These are phyloP conservation scores for Talaromyces sp. DNA, from an alignment of 2,329 filamentous ascomycete genomes.

Conservation along the genomic window DNA sequence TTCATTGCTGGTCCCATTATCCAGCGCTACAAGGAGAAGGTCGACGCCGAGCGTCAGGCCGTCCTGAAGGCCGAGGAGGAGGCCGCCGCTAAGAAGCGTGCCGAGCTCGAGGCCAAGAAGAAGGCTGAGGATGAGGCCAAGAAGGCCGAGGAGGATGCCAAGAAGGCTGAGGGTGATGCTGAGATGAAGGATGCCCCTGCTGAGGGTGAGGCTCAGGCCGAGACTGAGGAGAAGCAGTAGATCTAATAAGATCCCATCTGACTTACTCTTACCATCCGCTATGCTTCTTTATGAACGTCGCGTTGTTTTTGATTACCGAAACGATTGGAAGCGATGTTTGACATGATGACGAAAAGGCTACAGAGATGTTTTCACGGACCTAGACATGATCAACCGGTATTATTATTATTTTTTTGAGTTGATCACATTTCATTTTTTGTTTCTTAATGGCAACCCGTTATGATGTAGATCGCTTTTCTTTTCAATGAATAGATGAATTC, in stretches of 20 bases:
- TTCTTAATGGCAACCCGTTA: constrained; percentile 27
- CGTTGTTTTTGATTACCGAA: background rate
- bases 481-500: constrained; percentile 30
- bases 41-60: constrained; percentile 81
- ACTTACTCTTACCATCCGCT: background rate
- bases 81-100: constrained; percentile 62
- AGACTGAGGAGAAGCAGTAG: constrained; percentile 40
- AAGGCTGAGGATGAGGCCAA: constrained; percentile 71
- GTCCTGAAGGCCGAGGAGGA: constrained; percentile 68
- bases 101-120: constrained; percentile 72
- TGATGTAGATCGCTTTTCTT: constrained; percentile 29
- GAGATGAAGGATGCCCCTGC: constrained; percentile 66
- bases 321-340: constrained; percentile 8
- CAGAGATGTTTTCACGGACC: constrained; percentile 28
- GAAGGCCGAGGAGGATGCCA: constrained; percentile 52
- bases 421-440: constrained; percentile 19
- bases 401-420: constrained; percentile 11
- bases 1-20: constrained; percentile 87
- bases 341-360: constrained; percentile 29
- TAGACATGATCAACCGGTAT: constrained; percentile 21
- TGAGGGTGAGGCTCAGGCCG: constrained; percentile 31
- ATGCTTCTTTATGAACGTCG: background rate
- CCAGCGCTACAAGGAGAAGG: constrained; percentile 93
- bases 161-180: constrained; percentile 46
- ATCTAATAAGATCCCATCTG: constrained; percentile 12